Conservation (phyloP, 179 eudicot species). For the Corrigiola litoralis region DNA sequence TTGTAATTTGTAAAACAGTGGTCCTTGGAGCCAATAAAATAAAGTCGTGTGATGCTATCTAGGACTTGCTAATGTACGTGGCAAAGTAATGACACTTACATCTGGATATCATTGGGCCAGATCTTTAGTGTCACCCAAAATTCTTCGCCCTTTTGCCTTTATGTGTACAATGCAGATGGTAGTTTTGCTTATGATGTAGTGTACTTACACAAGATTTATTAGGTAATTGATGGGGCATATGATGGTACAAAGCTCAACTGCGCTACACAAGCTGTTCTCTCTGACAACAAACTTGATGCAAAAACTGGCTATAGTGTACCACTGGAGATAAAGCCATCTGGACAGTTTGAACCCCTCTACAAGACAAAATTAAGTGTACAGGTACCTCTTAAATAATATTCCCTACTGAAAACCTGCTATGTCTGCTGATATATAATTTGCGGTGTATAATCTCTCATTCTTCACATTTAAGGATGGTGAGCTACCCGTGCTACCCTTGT, state of each 20-base stretch:
- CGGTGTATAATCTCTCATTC: neutral
- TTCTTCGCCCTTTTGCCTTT: neutral
- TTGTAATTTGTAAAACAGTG: no score
- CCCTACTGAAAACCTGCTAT: neutral
- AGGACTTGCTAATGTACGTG: neutral
- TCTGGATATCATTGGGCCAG: neutral
- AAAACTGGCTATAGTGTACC: slow-evolving; percentile 72
- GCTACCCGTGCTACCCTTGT: slow-evolving; percentile 89
- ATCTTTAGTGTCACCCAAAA: neutral
- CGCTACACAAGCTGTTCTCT: slow-evolving; percentile 78
- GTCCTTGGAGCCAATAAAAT: no score
- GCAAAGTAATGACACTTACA: neutral
- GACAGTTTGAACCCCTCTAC: slow-evolving; percentile 93
- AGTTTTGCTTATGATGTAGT: neutral
- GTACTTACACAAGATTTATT: slow-evolving; percentile 15
- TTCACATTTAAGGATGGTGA: slow-evolving; percentile 74
- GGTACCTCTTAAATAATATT: slow-evolving; percentile 35
- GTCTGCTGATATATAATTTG: neutral
- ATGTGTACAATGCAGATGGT: neutral
- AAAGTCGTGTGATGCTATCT: no score
- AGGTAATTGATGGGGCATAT: slow-evolving; percentile 89
- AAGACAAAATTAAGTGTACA: slow-evolving; percentile 79
- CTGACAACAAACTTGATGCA: slow-evolving; percentile 50
- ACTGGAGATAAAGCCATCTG: slow-evolving; percentile 85
- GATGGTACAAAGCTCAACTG: slow-evolving; percentile 70